phyloP scores from a whole-genome alignment of 805 yeast genomes.

The Pichia californica region DNA sequence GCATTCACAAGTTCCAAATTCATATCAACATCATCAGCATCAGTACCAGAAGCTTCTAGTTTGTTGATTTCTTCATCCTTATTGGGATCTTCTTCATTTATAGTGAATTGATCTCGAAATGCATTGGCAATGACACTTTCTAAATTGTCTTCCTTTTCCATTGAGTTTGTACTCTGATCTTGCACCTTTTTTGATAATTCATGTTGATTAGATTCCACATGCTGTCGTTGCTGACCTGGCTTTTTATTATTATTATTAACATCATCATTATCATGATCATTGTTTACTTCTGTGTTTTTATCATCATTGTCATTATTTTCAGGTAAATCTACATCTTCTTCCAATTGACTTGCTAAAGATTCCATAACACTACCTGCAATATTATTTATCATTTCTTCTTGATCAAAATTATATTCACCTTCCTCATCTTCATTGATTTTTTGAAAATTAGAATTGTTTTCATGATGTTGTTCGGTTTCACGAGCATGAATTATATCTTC shows the following conservation, averaged over 20 bases:
- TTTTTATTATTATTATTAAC: neutral
- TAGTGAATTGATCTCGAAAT: constrained; percentile 4
- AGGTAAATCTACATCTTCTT: too few species aligned
- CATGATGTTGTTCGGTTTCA: neutral
- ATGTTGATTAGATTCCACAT: neutral
- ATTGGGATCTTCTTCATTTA: neutral
- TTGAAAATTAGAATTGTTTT: too few species aligned
- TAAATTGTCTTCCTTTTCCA: constrained; percentile 4
- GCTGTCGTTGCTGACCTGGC: too few species aligned
- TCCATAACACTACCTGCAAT: neutral
- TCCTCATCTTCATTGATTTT: neutral
- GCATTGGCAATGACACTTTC: constrained; percentile 15
- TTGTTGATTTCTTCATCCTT: neutral
- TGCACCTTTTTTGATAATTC: too few species aligned
- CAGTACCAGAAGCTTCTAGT: neutral
- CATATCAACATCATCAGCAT: neutral
- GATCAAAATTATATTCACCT: constrained; percentile 7
- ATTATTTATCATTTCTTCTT: constrained; percentile 7
- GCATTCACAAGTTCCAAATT: constrained; percentile 9
- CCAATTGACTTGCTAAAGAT: neutral
- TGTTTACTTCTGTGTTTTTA: neutral
- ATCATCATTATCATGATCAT: neutral
- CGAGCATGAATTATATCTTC: too few species aligned
- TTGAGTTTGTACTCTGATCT: too few species aligned
- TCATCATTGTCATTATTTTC: neutral